phyloP scores from a whole-genome alignment of 768 basidiomycete species.

The Xanthoconium purpureum region DNA sequence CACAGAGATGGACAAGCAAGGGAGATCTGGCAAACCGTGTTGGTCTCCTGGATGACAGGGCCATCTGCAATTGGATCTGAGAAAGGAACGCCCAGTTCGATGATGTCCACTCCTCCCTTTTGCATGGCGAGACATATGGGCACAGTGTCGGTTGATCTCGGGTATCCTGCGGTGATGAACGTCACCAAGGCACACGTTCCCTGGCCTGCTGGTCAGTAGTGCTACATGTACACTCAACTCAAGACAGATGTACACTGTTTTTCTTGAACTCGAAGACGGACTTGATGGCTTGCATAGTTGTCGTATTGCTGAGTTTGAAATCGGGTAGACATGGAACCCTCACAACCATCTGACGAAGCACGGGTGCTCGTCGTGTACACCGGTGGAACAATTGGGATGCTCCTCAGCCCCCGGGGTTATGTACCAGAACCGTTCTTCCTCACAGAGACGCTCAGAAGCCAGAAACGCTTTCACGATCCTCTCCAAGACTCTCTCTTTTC shows the following conservation, averaged over 20 bases:
- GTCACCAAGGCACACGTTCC: constrained; percentile 66
- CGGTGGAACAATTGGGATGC: constrained; percentile 88
- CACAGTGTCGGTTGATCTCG: constrained; percentile 74
- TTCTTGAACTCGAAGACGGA: constrained; percentile 28
- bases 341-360: constrained; percentile 60
- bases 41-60: constrained; percentile 87
- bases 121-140: constrained; percentile 90
- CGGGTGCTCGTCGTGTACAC: constrained; percentile 88
- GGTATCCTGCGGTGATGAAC: constrained; percentile 95
- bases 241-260: constrained; percentile 7
- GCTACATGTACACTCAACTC: too few species aligned
- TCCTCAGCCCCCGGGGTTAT: constrained; percentile 71
- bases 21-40: constrained; percentile 51
- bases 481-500: constrained; percentile 83
- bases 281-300: constrained; percentile 29
- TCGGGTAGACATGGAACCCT: constrained; percentile 43
- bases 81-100: constrained; percentile 78
- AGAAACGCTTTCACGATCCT: constrained; percentile 91
- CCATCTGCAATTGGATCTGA: constrained; percentile 97
- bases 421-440: constrained; percentile 86
- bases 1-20: not conserved
- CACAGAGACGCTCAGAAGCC: constrained; percentile 77
- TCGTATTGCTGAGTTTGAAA: constrained; percentile 5
- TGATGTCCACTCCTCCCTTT: constrained; percentile 88
- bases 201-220: constrained; percentile 13